A percentile compares a stretch with the other conserved stretches of the same genome.
Evolutionary conservation across 225 moss, liverwort and hornwort genomes (phyloP).

Genomic region (Pseudoscleropodium purum): DNA sequence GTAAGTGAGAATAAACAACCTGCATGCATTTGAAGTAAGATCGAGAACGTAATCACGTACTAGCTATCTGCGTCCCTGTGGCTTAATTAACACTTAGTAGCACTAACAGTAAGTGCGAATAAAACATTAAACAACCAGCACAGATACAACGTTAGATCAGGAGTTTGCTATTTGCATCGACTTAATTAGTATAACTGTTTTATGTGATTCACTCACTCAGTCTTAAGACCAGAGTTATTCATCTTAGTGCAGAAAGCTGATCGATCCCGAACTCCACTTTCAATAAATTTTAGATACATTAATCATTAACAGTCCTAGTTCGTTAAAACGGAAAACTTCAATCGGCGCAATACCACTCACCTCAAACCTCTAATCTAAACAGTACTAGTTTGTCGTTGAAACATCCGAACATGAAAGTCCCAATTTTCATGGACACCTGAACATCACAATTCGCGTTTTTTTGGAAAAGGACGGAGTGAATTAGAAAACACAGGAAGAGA

Average conservation of each 20-base stretch:
- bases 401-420: neutral
- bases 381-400: neutral
- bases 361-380: too few relatives aligned
- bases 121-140: neutral
- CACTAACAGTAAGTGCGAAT: neutral
- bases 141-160: neutral
- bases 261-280: neutral
- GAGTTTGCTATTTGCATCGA: neutral
- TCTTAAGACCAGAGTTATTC: too few relatives aligned
- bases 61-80: neutral
- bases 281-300: neutral
- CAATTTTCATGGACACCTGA: neutral
- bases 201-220: neutral
- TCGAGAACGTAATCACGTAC: neutral
- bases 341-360: neutral
- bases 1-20: neutral
- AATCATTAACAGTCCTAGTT: neutral
- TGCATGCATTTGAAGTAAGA: neutral
- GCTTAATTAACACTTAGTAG: neutral
- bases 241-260: neutral
- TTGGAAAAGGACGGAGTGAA: too few relatives aligned
- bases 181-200: neutral
- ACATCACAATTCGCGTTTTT: too few relatives aligned
- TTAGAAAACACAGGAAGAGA: too few relatives aligned
- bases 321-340: neutral